These are phyloP conservation scores for Actinomortierella wolfii DNA, from an alignment of 371 early-diverging fungal genomes.

Conservation along the genomic window DNA sequence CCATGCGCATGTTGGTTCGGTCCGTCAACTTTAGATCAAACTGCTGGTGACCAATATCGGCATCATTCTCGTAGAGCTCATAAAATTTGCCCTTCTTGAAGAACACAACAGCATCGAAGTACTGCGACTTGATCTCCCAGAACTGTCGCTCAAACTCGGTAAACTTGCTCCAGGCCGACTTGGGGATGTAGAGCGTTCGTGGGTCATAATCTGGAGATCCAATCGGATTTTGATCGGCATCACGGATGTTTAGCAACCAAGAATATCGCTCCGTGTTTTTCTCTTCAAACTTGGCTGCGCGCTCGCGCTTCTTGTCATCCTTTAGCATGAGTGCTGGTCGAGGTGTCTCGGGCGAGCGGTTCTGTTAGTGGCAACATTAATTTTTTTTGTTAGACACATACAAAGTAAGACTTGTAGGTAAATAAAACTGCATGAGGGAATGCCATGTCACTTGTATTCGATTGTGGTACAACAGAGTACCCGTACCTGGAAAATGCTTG, in stretches of 20 bases:
- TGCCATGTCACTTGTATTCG: background rate
- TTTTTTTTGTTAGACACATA: constrained; percentile 2
- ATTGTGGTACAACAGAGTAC: constrained; percentile 3
- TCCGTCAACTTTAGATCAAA: constrained; percentile 98
- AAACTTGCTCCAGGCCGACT: constrained; percentile 78
- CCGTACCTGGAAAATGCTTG: no score
- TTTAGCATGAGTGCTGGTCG: constrained; percentile 21
- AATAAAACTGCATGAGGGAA: background rate
- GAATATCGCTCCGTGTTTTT: constrained; percentile 85
- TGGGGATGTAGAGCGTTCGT: constrained; percentile 91
- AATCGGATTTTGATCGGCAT: constrained; percentile 71
- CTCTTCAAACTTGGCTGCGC: constrained; percentile 72
- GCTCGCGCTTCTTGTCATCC: constrained; percentile 49
- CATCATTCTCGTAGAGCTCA: constrained; percentile 99
- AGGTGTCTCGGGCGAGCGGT: constrained; percentile 7
- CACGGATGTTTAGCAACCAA: constrained; percentile 86
- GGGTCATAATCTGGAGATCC: constrained; percentile 92
- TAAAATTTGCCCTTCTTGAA: constrained; percentile 99
- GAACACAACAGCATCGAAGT: constrained; percentile 98
- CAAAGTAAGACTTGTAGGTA: background rate
- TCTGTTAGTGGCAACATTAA: constrained; percentile 11
- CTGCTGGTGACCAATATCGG: constrained; percentile 95
- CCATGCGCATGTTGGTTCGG: constrained; percentile 99
- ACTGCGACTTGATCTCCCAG: constrained; percentile 97
- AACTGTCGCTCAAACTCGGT: constrained; percentile 99